Percentiles rank a stretch among this genome's conserved stretches.
Evolutionary conservation across 2,329 filamentous ascomycete species (phyloP).

Genomic region (Dothideomycetes sp.): DNA sequence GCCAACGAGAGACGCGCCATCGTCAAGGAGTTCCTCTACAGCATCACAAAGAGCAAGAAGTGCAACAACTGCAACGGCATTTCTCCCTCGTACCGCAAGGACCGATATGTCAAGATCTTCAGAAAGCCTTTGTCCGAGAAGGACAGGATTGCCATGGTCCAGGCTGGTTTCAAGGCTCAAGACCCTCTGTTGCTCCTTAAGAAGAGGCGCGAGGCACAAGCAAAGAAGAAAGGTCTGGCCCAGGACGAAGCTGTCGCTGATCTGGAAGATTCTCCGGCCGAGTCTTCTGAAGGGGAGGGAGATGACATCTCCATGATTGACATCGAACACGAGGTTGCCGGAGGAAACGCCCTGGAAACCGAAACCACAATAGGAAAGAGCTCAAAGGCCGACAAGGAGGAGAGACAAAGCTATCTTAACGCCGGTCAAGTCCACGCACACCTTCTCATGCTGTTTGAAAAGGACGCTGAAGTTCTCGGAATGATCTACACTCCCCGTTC

Average conservation of each 20-base stretch:
- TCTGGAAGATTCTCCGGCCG: constrained; percentile 44
- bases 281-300: constrained; percentile 25
- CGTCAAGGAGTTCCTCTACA: constrained; percentile 71
- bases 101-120: constrained; percentile 88
- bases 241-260: constrained; percentile 64
- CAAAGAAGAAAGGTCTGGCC: constrained; percentile 38
- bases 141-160: constrained; percentile 67
- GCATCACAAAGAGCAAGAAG: constrained; percentile 58
- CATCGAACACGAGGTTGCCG: constrained; percentile 31
- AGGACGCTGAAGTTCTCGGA: constrained; percentile 73
- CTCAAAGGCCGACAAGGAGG: constrained; percentile 25
- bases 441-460: constrained; percentile 70
- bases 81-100: constrained; percentile 77
- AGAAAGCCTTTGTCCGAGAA: constrained; percentile 68
- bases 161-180: constrained; percentile 54
- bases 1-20: constrained; percentile 65
- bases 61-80: constrained; percentile 63
- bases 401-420: constrained; percentile 64
- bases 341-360: constrained; percentile 46
- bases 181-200: constrained; percentile 60
- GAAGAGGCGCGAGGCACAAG: constrained; percentile 37
- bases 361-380: constrained; percentile 27
- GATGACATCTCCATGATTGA: constrained; percentile 29
- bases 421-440: constrained; percentile 75
- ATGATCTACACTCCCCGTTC: constrained; percentile 78